These are phyloP conservation scores for Trichoderma sp. DNA, from an alignment of 2,329 filamentous ascomycete species.

Conservation along the genomic window DNA sequence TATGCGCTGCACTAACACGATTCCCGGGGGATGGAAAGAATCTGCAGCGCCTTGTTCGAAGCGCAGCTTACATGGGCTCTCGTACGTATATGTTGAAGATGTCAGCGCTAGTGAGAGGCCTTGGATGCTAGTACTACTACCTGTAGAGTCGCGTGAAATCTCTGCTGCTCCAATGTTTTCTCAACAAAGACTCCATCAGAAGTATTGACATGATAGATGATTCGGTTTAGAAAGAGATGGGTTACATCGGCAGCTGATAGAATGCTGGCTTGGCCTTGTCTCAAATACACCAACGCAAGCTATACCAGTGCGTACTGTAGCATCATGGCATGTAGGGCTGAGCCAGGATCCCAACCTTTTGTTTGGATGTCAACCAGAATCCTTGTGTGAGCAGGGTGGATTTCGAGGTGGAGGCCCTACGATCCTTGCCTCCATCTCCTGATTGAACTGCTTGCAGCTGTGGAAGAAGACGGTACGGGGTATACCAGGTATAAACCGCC, in stretches of 20 bases:
- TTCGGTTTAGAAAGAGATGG: not conserved
- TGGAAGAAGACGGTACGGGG: not conserved
- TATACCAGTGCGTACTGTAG: not conserved
- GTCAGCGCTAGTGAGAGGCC: conserved; percentile 10
- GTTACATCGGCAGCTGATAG: not conserved
- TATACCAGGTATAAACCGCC: not conserved
- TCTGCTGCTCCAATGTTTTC: not conserved
- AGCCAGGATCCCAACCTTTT: not conserved
- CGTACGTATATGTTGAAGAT: conserved; percentile 6
- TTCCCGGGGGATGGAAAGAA: not conserved
- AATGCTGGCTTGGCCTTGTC: not conserved
- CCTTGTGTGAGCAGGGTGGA: not conserved
- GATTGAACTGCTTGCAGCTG: not conserved
- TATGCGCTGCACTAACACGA: not conserved
- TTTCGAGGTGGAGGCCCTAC: not conserved
- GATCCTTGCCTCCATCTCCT: conserved; percentile 5
- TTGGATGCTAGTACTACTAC: not conserved
- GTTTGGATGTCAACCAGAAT: not conserved
- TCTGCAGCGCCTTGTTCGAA: not conserved
- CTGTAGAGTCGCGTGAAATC: not conserved
- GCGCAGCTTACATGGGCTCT: not conserved
- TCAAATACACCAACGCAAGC: no score
- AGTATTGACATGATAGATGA: not conserved
- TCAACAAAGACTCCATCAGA: not conserved
- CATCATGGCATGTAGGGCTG: not conserved